Conservation (phyloP, 2,329 filamentous ascomycete species). For the Monilinia fructigena region DNA sequence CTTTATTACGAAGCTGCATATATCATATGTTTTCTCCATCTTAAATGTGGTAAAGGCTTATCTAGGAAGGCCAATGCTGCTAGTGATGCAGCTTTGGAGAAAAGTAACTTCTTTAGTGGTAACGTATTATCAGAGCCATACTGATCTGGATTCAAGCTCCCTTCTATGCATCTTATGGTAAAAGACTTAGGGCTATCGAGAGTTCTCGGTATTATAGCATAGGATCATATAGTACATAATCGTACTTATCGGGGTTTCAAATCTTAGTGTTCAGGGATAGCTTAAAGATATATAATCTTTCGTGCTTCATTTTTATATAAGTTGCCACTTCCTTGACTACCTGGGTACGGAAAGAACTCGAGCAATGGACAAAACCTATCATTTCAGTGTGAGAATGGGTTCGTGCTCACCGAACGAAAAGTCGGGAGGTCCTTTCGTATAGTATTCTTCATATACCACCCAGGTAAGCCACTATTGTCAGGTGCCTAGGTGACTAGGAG, state of each 20-base stretch:
- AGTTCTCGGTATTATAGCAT: neutral
- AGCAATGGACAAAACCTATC: neutral
- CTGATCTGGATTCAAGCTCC: neutral
- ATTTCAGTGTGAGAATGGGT: neutral
- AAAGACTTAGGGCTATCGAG: too few relatives aligned
- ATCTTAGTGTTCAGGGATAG: neutral
- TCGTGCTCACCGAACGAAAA: neutral
- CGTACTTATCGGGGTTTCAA: neutral
- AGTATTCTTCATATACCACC: neutral
- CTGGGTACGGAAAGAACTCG: neutral
- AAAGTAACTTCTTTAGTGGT: neutral
- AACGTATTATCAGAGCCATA: neutral
- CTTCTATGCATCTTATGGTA: neutral
- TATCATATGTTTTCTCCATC: neutral
- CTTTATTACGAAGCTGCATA: slow-evolving; percentile 1
- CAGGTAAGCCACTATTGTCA: neutral
- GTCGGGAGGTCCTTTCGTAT: neutral
- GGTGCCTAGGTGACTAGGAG: neutral
- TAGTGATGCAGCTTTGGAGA: slow-evolving; percentile 2
- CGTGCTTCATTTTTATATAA: neutral
- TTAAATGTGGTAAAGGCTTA: neutral
- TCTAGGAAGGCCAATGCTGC: neutral
- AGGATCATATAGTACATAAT: neutral
- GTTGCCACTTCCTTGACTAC: neutral
- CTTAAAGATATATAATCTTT: neutral